Percentiles rank a stretch among this genome's conserved stretches.
These are phyloP conservation scores for Glycine tomentella DNA, from an alignment of 306 rosid genomes.

Conservation along the genomic window DNA sequence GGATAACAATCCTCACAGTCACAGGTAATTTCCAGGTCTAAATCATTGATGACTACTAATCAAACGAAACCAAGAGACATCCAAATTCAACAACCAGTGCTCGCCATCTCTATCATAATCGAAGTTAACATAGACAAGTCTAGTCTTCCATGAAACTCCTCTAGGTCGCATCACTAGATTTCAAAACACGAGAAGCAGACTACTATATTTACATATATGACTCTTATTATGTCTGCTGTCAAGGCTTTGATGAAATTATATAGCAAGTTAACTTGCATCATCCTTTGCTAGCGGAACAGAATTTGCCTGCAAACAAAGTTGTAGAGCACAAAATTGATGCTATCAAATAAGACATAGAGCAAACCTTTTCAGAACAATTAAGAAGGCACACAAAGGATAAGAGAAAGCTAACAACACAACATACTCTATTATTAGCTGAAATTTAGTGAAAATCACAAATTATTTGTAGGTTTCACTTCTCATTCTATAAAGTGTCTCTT, in stretches of 20 bases:
- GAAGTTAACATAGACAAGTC: background rate
- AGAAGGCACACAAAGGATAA: background rate
- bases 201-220: conserved; percentile 44
- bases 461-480: too few species aligned
- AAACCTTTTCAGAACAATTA: background rate
- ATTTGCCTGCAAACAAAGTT: conserved; percentile 64
- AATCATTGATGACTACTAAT: conserved; percentile 14
- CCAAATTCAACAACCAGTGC: conserved; percentile 3
- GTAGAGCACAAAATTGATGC: background rate
- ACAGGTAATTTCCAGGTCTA: background rate
- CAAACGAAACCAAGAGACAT: conserved; percentile 7
- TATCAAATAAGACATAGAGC: background rate
- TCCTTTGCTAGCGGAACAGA: conserved; percentile 73
- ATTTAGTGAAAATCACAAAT: background rate
- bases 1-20: background rate
- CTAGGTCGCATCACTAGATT: conserved; percentile 2
- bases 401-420: background rate
- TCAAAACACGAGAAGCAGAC: conserved; percentile 35
- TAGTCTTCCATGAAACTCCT: conserved; percentile 32
- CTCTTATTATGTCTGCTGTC: conserved; percentile 39
- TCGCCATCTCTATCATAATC: background rate
- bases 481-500: too few species aligned
- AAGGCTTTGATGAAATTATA: conserved; percentile 8
- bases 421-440: background rate
- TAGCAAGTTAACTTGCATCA: conserved; percentile 51